Evolutionary conservation across 176 grass and related monocot species (phyloP).

Genomic region (Secale cereale): DNA sequence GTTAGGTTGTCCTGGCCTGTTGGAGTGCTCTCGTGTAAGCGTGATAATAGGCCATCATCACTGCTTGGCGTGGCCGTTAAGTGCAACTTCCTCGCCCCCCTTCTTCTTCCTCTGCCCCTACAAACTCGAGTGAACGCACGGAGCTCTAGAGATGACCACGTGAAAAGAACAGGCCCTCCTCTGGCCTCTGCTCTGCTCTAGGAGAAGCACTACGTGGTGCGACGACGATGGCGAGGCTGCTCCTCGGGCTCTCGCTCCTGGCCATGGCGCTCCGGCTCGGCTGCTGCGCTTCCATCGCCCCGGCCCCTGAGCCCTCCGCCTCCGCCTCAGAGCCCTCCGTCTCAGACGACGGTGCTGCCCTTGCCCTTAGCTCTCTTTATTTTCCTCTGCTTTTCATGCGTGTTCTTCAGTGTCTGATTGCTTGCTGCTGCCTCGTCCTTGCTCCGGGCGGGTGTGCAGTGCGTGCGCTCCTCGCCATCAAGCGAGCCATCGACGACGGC

Average conservation of each 20-base stretch:
- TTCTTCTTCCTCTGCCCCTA: background rate
- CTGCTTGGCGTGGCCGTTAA: constrained; percentile 58
- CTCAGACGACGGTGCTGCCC: constrained; percentile 56
- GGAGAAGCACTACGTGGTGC: background rate
- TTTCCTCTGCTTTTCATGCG: background rate
- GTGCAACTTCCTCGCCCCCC: constrained; percentile 13
- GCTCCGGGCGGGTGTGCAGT: constrained; percentile 27
- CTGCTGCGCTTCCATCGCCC: constrained; percentile 35
- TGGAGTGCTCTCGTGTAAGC: background rate
- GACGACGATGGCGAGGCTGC: constrained; percentile 40
- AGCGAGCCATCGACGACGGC: constrained; percentile 59
- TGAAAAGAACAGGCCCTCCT: constrained; percentile 6
- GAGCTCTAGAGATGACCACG: background rate
- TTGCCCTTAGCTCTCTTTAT: background rate
- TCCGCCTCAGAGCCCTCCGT: constrained; percentile 21
- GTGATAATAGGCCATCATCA: constrained; percentile 24
- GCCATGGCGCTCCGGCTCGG: constrained; percentile 29
- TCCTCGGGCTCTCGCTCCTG: constrained; percentile 29
- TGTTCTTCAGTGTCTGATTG: background rate
- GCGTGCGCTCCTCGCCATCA: constrained; percentile 58
- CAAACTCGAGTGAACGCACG: background rate
- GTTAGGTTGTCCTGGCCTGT: constrained; percentile 17
- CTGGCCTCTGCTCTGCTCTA: constrained; percentile 35
- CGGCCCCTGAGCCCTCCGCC: constrained; percentile 12
- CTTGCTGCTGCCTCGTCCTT: background rate